Conservation (phyloP, 2,329 filamentous ascomycete genomes). For the Lachnellula cervina region DNA sequence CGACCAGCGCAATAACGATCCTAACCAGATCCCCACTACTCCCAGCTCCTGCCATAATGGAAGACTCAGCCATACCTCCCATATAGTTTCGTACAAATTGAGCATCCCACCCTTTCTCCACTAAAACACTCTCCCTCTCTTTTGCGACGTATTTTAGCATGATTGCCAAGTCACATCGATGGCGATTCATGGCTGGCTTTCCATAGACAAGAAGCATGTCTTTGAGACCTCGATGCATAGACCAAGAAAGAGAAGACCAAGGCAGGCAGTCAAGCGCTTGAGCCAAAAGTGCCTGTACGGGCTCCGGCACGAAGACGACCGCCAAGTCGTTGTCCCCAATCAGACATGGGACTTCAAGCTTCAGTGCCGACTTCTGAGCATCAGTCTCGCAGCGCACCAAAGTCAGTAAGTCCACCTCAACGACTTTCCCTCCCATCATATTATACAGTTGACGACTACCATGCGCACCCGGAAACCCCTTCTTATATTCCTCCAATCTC, state of each 20-base stretch:
- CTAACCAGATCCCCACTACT: slow-evolving; percentile 32
- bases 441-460: slow-evolving; percentile 31
- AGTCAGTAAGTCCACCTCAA: slow-evolving; percentile 31
- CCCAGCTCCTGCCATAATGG: slow-evolving; percentile 28
- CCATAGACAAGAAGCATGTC: slow-evolving; percentile 31
- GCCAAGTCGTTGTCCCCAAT: slow-evolving; percentile 7
- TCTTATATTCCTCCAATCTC: slow-evolving; percentile 13
- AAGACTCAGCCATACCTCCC: slow-evolving; percentile 28
- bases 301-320: slow-evolving; percentile 1
- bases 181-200: slow-evolving; percentile 24
- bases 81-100: slow-evolving; percentile 28
- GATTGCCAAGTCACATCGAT: slow-evolving; percentile 21
- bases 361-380: background rate
- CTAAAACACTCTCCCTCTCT: background rate
- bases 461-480: slow-evolving; percentile 31
- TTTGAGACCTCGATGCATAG: slow-evolving; percentile 31
- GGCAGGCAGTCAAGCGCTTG: slow-evolving; percentile 31
- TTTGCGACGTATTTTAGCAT: background rate
- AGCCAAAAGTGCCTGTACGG: slow-evolving; percentile 21
- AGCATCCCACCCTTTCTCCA: slow-evolving; percentile 25
- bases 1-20: slow-evolving; percentile 28
- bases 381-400: background rate
- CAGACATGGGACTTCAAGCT: slow-evolving; percentile 21
- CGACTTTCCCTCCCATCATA: slow-evolving; percentile 31
- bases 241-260: slow-evolving; percentile 33